Percentiles rank a stretch among this genome's conserved stretches.
phyloP scores from a whole-genome alignment of 805 yeast species.

The Ogataea saltuana region DNA sequence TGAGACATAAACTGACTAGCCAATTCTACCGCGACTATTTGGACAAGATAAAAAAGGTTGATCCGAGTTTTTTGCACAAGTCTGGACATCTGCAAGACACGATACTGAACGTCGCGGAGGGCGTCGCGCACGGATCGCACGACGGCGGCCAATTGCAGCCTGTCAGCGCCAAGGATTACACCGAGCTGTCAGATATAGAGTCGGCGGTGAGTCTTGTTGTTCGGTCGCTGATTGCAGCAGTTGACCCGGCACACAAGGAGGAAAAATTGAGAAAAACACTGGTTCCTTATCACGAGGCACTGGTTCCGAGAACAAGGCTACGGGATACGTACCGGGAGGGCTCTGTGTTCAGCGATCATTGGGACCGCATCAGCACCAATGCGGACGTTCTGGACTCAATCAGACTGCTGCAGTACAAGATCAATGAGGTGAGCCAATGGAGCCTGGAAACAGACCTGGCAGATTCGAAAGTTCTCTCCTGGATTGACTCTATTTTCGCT shows the following conservation, averaged over 20 bases:
- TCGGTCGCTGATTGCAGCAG: constrained; percentile 18
- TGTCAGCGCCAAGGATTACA: constrained; percentile 13
- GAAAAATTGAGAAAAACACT: background rate
- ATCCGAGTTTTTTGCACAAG: constrained; percentile 3
- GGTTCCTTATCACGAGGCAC: constrained; percentile 2
- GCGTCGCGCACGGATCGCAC: too few species aligned
- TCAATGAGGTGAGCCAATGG: constrained; percentile 27
- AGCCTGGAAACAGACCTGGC: constrained; percentile 15
- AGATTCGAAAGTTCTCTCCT: constrained; percentile 24
- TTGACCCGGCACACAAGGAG: constrained; percentile 17
- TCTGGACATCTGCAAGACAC: constrained; percentile 20
- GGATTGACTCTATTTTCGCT: constrained; percentile 34
- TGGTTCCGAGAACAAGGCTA: constrained; percentile 7
- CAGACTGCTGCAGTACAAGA: constrained; percentile 25
- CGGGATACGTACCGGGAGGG: background rate
- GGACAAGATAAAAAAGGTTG: background rate
- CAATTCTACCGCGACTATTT: constrained; percentile 1
- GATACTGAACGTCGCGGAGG: constrained; percentile 4
- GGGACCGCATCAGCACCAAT: constrained; percentile 7
- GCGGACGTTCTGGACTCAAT: constrained; percentile 5
- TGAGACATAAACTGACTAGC: background rate
- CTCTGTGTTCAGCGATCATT: constrained; percentile 7
- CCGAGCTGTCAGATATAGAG: constrained; percentile 26
- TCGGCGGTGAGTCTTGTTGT: constrained; percentile 28
- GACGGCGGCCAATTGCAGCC: too few species aligned